phyloP scores from a whole-genome alignment of 108 stramenopile genomes.

The Chaetoceros muelleri region DNA sequence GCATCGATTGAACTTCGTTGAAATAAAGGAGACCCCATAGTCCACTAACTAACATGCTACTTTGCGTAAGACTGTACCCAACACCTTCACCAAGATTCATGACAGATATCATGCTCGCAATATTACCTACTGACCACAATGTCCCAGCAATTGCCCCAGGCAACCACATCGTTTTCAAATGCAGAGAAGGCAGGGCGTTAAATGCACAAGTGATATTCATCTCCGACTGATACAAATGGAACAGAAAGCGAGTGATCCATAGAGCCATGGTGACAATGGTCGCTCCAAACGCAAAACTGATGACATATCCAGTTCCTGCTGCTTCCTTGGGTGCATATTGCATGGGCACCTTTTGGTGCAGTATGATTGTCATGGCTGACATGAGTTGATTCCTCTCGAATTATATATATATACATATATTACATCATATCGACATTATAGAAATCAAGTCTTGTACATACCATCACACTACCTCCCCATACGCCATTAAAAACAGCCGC shows the following conservation, averaged over 20 bases:
- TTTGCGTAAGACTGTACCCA: constrained; percentile 52
- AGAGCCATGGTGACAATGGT: constrained; percentile 35
- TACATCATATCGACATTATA: too few relatives aligned
- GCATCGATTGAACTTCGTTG: constrained; percentile 27
- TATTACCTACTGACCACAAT: constrained; percentile 55
- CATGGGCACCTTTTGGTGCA: neutral
- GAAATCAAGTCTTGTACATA: constrained; percentile 35
- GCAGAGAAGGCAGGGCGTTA: constrained; percentile 31
- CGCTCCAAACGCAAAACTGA: constrained; percentile 69
- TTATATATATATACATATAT: too few relatives aligned
- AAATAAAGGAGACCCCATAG: constrained; percentile 57
- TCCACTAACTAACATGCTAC: constrained; percentile 32
- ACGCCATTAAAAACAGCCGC: constrained; percentile 31
- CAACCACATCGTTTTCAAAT: constrained; percentile 39
- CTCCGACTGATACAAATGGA: constrained; percentile 10
- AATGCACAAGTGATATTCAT: constrained; percentile 18
- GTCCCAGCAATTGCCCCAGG: constrained; percentile 22
- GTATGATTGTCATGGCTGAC: too few relatives aligned
- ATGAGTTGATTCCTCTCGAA: too few relatives aligned
- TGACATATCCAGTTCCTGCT: constrained; percentile 59
- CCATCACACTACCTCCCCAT: constrained; percentile 43
- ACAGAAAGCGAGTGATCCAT: constrained; percentile 47
- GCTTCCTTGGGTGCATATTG: constrained; percentile 5
- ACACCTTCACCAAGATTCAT: constrained; percentile 63
- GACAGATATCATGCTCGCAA: constrained; percentile 56